phyloP scores from a whole-genome alignment of 83 land plant species.

The Isoetes engelmannii region DNA sequence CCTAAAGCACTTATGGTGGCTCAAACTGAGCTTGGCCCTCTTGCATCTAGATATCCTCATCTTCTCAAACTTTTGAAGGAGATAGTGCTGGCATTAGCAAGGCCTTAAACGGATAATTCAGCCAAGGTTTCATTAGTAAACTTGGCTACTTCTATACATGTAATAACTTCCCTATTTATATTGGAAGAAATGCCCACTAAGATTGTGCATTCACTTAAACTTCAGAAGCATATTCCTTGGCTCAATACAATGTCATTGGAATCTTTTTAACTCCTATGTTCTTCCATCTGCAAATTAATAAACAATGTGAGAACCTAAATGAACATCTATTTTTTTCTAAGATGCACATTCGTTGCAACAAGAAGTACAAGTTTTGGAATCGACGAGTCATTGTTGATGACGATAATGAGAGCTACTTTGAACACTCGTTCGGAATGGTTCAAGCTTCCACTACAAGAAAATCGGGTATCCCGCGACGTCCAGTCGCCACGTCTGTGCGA shows the following conservation, averaged over 20 bases:
- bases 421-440: constrained; percentile 84
- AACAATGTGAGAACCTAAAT: background rate
- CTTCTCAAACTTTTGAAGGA: constrained; percentile 87
- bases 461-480: too few relatives aligned
- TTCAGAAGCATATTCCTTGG: too few relatives aligned
- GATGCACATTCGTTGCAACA: too few relatives aligned
- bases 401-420: constrained; percentile 66
- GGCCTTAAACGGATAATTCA: constrained; percentile 40
- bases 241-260: too few relatives aligned
- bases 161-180: background rate
- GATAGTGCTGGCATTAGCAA: constrained; percentile 68
- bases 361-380: constrained; percentile 68
- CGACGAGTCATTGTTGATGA: constrained; percentile 87
- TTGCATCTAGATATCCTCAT: constrained; percentile 60
- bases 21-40: constrained; percentile 71
- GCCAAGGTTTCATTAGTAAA: constrained; percentile 35
- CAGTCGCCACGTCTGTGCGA: too few relatives aligned
- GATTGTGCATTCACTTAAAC: too few relatives aligned
- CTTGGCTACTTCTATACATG: constrained; percentile 80
- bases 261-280: too few relatives aligned
- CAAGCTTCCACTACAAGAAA: too few relatives aligned
- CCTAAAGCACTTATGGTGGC: constrained; percentile 66
- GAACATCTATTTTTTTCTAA: background rate
- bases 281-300: background rate
- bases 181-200: too few relatives aligned